Conservation (phyloP, 192 early-diverging fungal genomes). For the Spinellus fusiger region DNA sequence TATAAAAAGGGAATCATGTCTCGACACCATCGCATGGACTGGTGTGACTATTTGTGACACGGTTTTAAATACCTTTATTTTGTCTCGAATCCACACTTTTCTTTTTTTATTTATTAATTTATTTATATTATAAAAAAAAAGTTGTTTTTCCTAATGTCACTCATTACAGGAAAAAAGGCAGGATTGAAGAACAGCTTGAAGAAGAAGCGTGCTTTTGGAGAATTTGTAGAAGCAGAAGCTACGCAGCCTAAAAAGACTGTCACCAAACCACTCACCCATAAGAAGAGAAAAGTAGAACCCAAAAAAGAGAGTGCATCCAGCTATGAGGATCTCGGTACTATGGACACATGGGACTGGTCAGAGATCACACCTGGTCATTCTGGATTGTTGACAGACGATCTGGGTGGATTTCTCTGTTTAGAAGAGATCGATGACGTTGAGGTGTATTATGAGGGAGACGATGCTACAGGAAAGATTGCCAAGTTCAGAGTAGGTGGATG, state of each 20-base stretch:
- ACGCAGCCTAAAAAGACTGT: neutral
- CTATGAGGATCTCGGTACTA: constrained; percentile 27
- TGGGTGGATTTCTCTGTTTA: constrained; percentile 78
- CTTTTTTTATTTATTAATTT: neutral
- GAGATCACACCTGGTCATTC: constrained; percentile 40
- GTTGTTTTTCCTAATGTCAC: no score
- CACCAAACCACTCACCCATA: neutral
- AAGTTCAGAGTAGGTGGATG: constrained; percentile 58
- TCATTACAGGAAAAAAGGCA: neutral
- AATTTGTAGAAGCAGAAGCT: neutral
- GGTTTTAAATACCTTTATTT: neutral
- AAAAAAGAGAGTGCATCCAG: neutral
- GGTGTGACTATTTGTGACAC: neutral
- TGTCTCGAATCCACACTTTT: neutral
- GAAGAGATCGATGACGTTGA: constrained; percentile 86
- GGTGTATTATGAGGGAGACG: constrained; percentile 62
- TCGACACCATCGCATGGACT: neutral
- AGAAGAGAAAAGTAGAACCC: neutral
- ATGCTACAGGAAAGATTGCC: constrained; percentile 56
- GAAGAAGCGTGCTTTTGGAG: neutral
- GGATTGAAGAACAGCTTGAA: neutral
- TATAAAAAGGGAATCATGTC: no score
- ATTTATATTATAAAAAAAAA: neutral
- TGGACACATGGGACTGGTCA: constrained; percentile 56
- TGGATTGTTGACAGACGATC: constrained; percentile 54